Evolutionary conservation across 2,329 filamentous ascomycete genomes (phyloP), one percentile per base, ranked within the genome.

Genomic region (Leptographium flavum): DNA sequence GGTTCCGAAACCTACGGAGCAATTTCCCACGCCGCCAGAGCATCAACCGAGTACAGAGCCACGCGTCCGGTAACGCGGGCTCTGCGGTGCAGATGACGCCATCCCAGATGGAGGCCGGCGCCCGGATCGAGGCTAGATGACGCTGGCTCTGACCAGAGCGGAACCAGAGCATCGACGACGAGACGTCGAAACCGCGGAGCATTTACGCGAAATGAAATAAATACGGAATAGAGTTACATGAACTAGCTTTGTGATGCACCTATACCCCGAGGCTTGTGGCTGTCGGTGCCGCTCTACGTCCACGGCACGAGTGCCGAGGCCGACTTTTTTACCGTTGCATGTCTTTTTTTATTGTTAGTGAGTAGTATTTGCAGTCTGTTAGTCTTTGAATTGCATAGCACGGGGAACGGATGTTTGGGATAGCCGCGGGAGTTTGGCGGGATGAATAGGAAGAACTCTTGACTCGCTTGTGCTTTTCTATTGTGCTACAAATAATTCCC

Each of bases 401-500:
- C n/a, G 40, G 22, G 17, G 41, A 21, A n/a, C 30, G 8, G 39
- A 10, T 38, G 3, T 25, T 25, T 25, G 7, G 5, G 21, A 25
- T 38, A 7, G 9, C 5, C 19, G 17, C 5, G 6, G 4, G 19
- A 36, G 11, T 3, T 33, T 36, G 21, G 17, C 19, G 17, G 17
- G 10, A 21, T 11, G 33, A 36, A 36, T 22, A 21, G 33, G 21
- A 36, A 19, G 17, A 19, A 19, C 21, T 13, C n/a, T 17, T 17
- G 32, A 35, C 19, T 35, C 11, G 30, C 30, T 4, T 9, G 30
- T 13, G 21, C 3, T 36, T 11, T 36, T 36, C n/a, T 3, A 7
- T n/a, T 17, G 5, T 7, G 19, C 28, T 54, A 79, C 47, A 81
- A 56, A 53, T 69, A 81, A 17, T 68, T 78, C n/a, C 87, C 87